These are phyloP conservation scores for Planoprotostelium fungivorum DNA, from an alignment of 78 protist genomes.

Conservation along the genomic window DNA sequence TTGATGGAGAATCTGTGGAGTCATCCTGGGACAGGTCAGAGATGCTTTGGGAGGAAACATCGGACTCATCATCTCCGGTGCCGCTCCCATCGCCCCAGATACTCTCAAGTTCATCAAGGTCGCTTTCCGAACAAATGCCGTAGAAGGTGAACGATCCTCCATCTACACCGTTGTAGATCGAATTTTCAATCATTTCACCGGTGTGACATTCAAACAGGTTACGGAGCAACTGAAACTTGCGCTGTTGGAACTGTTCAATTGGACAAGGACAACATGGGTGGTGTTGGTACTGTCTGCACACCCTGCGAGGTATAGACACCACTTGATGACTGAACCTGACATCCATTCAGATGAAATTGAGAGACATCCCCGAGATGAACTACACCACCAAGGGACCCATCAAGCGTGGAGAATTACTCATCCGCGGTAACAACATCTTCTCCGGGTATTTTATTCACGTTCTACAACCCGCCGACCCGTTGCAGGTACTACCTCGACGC, in stretches of 20 bases:
- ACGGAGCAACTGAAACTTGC: conserved; percentile 93
- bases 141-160: conserved; percentile 64
- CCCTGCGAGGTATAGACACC: conserved; percentile 30
- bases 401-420: conserved; percentile 83
- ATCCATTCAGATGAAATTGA: conserved; percentile 31
- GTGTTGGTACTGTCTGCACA: conserved; percentile 60
- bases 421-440: conserved; percentile 85
- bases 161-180: too few relatives aligned
- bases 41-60: conserved; percentile 87
- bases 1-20: conserved; percentile 52
- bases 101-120: conserved; percentile 64
- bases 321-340: background rate
- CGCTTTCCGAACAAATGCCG: conserved; percentile 65
- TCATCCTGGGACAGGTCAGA: conserved; percentile 59
- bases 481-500: conserved; percentile 73
- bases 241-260: conserved; percentile 67
- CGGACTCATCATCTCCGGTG: conserved; percentile 74
- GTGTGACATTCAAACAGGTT: too few relatives aligned
- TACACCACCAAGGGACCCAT: conserved; percentile 49
- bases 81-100: conserved; percentile 85
- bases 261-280: conserved; percentile 29
- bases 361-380: conserved; percentile 86
- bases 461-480: too few relatives aligned
- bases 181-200: too few relatives aligned
- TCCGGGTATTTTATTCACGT: conserved; percentile 31